Evolutionary conservation across 2,329 filamentous ascomycete species (phyloP).

Genomic region (Trichophyton verrucosum): DNA sequence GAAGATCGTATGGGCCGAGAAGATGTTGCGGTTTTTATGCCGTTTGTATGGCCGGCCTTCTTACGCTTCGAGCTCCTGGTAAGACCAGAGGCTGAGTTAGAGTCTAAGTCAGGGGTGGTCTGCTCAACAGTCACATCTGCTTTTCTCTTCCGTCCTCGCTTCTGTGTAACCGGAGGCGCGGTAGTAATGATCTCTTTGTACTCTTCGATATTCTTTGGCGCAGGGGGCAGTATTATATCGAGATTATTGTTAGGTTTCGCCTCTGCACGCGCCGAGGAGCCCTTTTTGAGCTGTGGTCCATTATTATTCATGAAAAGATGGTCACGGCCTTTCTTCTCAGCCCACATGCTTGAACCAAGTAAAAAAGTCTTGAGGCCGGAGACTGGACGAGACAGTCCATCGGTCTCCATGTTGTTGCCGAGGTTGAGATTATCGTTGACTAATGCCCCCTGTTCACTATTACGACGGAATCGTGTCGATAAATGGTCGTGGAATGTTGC

Average conservation of each 20-base stretch:
- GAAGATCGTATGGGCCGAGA: not conserved
- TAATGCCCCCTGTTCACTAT: not conserved
- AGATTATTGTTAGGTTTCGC: not conserved
- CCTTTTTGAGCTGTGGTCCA: conserved; percentile 6
- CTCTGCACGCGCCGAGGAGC: not conserved
- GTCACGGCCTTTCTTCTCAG: not conserved
- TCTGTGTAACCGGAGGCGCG: not conserved
- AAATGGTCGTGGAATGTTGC: not conserved
- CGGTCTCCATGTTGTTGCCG: not conserved
- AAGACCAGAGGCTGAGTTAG: not conserved
- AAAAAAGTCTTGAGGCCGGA: too few relatives aligned
- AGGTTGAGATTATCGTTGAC: not conserved
- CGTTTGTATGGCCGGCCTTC: not conserved
- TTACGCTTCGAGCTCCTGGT: not conserved
- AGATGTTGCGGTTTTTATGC: not conserved
- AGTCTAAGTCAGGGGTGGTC: not conserved
- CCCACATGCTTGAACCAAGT: too few relatives aligned
- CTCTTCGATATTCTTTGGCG: not conserved
- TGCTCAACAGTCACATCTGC: not conserved
- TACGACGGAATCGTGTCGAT: not conserved
- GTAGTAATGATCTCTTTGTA: not conserved
- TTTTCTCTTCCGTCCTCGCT: conserved; percentile 7
- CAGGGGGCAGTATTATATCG: not conserved
- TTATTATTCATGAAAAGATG: not conserved
- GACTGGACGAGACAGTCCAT: not conserved